Evolutionary conservation across 1,284 basidiomycete genomes (phyloP).

Genomic region (Naganishia liquefaciens): DNA sequence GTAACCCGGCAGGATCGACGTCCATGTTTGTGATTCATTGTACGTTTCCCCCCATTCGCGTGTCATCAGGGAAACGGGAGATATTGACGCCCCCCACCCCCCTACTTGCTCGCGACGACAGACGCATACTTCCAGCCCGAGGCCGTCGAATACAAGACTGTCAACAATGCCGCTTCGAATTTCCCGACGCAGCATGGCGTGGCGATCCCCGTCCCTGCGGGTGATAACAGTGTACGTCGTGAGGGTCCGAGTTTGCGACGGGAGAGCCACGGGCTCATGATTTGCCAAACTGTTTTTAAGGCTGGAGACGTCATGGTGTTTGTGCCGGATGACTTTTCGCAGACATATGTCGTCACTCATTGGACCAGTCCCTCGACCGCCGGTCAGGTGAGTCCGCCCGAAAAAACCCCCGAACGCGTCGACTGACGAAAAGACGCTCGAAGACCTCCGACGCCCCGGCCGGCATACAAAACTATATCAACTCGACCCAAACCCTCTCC

Average conservation of each 20-base stretch:
- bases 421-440: neutral
- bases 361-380: conserved; percentile 47
- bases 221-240: conserved; percentile 55
- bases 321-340: conserved; percentile 76
- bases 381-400: conserved; percentile 59
- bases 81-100: neutral
- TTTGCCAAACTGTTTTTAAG: conserved; percentile 63
- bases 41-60: conserved; percentile 52
- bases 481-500: conserved; percentile 70
- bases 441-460: conserved; percentile 44
- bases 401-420: neutral
- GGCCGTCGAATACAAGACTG: conserved; percentile 64
- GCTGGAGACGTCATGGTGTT: conserved; percentile 66
- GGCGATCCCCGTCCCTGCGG: conserved; percentile 72
- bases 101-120: conserved; percentile 51
- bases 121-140: conserved; percentile 77
- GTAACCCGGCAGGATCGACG: conserved; percentile 65
- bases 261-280: conserved; percentile 1
- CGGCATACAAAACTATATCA: conserved; percentile 56
- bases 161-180: conserved; percentile 55
- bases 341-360: conserved; percentile 68
- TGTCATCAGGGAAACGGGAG: neutral
- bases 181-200: conserved; percentile 77
- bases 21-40: conserved; percentile 87
- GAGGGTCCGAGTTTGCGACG: neutral